Base-by-base conservation (phyloP, 768 basidiomycete species). In the Tylopilus plumbeoviolaceoides region DNA sequence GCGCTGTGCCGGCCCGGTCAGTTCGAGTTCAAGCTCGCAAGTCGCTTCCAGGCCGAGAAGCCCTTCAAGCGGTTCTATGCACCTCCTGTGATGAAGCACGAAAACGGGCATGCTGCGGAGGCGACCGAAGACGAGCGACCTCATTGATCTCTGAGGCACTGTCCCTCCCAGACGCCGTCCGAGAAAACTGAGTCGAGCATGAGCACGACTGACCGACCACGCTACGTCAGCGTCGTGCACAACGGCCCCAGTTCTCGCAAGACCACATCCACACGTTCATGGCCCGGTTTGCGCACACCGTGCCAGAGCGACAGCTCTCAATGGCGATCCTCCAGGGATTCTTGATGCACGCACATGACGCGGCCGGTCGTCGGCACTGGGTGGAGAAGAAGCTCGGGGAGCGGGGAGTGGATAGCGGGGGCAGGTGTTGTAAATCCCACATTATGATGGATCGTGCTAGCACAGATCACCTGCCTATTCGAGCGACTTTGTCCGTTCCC, bases 1-100 rank as follows among this genome's bases (percentile, higher is more conserved):
- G 90, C 89, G 2, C 75, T 91, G 25, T 80, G 78, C 59, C 82
- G 89, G 39, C 85, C 89, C 1, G 89, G 90, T 23, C 82, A 89
- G 12, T 71, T 91, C 52, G 83, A 89, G 63, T 91, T 90, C 70
- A 80, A 79, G 61, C 75, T 83, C n/a, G 85, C 89, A 14, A 87
- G 83, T 63, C 76, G 71, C 53, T 81, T 77, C 69, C 88, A 91
- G 59, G 84, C 83, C 4, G 67, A 68, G 33, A 81, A 84, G 60
- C 72, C 91, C 7, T 91, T 82, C 67, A 77, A 72, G 30, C 74
- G 78, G 51, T 91, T 91, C 71, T 91, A 84, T 63, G 70, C 82
- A 15, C 82, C 82, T n/a, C 46, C 54, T 27, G 10, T 36, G 9
- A 5, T 23, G 11, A 42, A 53, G 35, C 28, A 40, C 23, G 53